Conservation (phyloP, 139 green algal species). For the Haematococcus lacustris region DNA sequence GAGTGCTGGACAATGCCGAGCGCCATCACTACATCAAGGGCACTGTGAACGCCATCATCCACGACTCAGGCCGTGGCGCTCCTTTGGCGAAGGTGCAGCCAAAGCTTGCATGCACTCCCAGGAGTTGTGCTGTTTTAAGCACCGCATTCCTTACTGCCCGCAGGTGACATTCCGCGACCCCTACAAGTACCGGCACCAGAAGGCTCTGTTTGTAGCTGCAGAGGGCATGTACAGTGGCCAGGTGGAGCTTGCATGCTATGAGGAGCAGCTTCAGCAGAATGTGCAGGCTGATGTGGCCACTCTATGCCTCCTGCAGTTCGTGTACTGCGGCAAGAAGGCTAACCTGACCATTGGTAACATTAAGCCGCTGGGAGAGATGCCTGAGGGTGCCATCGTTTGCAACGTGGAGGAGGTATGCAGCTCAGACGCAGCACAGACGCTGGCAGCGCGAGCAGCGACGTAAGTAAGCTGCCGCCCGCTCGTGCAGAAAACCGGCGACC, state of each 20-base stretch:
- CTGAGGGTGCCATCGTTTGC: conserved; percentile 97
- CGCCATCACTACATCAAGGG: conserved; percentile 92
- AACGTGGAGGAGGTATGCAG: conserved; percentile 88
- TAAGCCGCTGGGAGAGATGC: conserved; percentile 93
- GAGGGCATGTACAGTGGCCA: conserved; percentile 97
- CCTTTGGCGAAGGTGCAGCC: conserved; percentile 92
- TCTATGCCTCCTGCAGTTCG: conserved; percentile 56
- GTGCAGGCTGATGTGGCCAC: background rate
- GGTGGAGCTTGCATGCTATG: conserved; percentile 27
- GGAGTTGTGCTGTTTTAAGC: no score
- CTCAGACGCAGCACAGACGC: background rate
- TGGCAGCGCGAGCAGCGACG: background rate
- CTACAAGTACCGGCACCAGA: conserved; percentile 87
- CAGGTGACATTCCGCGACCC: conserved; percentile 92
- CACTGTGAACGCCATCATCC: conserved; percentile 94
- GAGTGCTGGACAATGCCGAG: conserved; percentile 79
- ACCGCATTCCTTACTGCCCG: no score
- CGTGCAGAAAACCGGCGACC: conserved; percentile 80
- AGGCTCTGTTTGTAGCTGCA: conserved; percentile 92
- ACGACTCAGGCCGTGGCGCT: conserved; percentile 92
- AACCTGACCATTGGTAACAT: conserved; percentile 93
- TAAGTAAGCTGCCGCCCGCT: no score
- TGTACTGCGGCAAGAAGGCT: conserved; percentile 97
- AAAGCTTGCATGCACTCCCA: no score
- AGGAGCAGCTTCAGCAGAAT: conserved; percentile 4